Evolutionary conservation across 306 rosid species (phyloP).

Genomic region (Calophaca sinica): DNA sequence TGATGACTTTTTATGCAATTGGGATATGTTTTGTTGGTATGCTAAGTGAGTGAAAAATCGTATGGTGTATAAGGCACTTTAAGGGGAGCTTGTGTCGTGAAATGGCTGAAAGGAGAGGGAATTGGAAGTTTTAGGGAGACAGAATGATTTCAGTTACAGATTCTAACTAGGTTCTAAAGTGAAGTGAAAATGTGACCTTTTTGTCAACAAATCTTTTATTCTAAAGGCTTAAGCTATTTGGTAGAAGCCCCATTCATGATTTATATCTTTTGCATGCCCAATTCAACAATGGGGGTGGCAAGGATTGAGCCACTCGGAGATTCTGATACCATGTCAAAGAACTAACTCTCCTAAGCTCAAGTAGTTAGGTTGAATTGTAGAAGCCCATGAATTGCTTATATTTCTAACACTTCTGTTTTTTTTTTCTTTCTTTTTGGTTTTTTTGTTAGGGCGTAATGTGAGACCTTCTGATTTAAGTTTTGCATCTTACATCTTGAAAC

Average conservation of each 20-base stretch:
- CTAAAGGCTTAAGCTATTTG: not conserved
- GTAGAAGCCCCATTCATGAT: not conserved
- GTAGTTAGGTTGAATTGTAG: not conserved
- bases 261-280: not conserved
- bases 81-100: constrained; percentile 1
- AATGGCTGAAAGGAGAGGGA: not conserved
- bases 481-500: constrained; percentile 2
- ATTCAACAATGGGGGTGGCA: not conserved
- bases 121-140: not conserved
- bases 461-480: not conserved
- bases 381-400: not conserved
- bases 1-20: not conserved
- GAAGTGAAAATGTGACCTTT: constrained; percentile 3
- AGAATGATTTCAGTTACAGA: not conserved
- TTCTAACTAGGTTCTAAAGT: constrained; percentile 10
- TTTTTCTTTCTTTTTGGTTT: not conserved
- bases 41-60: not conserved
- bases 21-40: not conserved
- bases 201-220: not conserved
- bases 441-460: not conserved
- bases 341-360: not conserved
- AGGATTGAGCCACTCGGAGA: not conserved
- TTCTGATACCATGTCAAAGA: not conserved
- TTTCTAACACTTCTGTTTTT: not conserved
- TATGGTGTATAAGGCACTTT: not conserved